Evolutionary conservation across 805 yeast genomes (phyloP), one percentile per base, ranked within the genome.

Genomic region (Soucietia sequanensis): DNA sequence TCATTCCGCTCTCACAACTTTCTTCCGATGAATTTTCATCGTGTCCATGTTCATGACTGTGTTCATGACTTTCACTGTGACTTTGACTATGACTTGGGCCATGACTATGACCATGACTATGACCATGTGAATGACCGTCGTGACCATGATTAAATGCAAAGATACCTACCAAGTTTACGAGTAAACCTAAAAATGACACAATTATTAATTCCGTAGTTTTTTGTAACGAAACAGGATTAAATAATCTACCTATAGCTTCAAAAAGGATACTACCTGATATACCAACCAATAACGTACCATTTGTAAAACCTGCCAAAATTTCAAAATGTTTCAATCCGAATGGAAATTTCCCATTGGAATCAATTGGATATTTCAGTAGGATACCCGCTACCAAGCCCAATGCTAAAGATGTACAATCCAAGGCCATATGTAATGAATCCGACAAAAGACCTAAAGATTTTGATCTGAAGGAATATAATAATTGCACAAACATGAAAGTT

Each of bases 381-480:
- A 78, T 72, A 15, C 95, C 86, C 0, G 99, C 99, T 17, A 91
- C 70, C 2, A 93, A 66, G 0, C 99, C 99, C 20, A 93, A 75
- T 3, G 93, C 79, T 36, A 93, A 66, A 0, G 98, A 95, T 0
- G 88, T 75, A 57, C 99, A 93, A 59, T 93, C 99, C 37, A 93
- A 69, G 2, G 95, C 84, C 99, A 93, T 93, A 59, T 93, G 99
- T 34, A 93, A 70, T 1, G 96, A 88, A 54, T 93, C 99, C 13
- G 96, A 88, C 34, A 93, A 60, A 16, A 93, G 68, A 8, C 99
- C 97, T 30, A 93, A 65, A 0, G 98, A 91, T 52, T 86, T 90
- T 1, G 98, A 89, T 42, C 95, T 73, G 62, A 93, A 84, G 0
- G 98, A 90, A 57, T 93, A 93, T 7, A 93, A 63, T 44, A 93